phyloP scores from a whole-genome alignment of 306 rosid species.

The Crataegus laevigata region DNA sequence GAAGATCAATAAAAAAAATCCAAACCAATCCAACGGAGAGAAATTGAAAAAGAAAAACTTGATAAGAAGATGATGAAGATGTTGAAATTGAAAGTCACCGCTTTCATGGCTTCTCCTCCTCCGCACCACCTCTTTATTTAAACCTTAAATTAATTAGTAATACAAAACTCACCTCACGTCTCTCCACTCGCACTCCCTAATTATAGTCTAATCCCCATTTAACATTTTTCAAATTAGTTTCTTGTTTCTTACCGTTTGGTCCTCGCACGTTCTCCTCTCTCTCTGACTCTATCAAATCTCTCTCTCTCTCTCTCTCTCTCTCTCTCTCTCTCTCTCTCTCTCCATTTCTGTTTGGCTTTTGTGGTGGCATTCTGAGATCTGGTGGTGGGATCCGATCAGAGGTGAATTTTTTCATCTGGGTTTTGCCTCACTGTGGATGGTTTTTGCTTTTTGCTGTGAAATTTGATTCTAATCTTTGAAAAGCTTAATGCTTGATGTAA shows the following conservation, averaged over 20 bases:
- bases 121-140: not conserved
- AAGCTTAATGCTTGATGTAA: not conserved
- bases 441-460: not conserved
- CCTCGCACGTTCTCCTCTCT: not conserved
- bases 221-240: not conserved
- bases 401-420: conserved; percentile 40
- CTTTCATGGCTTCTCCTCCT: not conserved
- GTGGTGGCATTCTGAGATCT: conserved; percentile 29
- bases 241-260: not conserved
- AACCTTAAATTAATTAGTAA: not conserved
- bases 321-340: not conserved
- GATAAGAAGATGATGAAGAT: not conserved
- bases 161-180: not conserved
- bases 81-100: not conserved
- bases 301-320: not conserved
- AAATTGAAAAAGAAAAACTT: not conserved
- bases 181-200: not conserved
- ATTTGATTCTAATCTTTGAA: not conserved
- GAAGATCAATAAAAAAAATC: not conserved
- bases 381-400: conserved; percentile 32
- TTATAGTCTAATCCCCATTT: not conserved
- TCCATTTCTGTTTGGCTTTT: conserved; percentile 14
- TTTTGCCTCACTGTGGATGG: conserved; percentile 4
- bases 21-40: not conserved
- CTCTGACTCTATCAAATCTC: not conserved